Evolutionary conservation across 2,329 filamentous ascomycete species (phyloP).

Genomic region (Pseudogymnoascus sp.): DNA sequence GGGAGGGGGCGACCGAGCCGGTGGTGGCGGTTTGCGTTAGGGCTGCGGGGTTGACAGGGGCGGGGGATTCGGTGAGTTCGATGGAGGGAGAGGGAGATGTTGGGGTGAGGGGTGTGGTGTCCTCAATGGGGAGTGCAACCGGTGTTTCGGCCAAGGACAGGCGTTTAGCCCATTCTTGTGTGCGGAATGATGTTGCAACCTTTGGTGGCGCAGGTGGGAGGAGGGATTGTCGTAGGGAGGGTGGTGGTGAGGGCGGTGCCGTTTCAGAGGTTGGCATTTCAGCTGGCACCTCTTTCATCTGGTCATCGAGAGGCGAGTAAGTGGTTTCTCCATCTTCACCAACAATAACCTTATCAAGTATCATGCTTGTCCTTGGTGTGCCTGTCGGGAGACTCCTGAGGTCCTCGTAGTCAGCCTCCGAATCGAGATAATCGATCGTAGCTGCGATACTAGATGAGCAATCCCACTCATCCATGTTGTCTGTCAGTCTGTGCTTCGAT

Average conservation of each 20-base stretch:
- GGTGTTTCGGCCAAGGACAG: slow-evolving; percentile 68
- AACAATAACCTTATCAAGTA: slow-evolving; percentile 4
- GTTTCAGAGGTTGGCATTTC: slow-evolving; percentile 32
- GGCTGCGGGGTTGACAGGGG: slow-evolving; percentile 16
- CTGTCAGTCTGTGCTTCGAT: slow-evolving; percentile 1
- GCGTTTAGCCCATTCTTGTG: slow-evolving; percentile 95
- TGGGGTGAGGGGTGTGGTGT: neutral
- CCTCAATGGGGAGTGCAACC: neutral
- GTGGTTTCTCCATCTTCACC: neutral
- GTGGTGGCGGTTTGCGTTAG: slow-evolving; percentile 29
- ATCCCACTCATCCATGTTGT: slow-evolving; percentile 19
- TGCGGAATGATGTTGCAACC: slow-evolving; percentile 74
- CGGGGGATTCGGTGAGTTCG: slow-evolving; percentile 20
- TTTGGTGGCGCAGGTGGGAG: slow-evolving; percentile 66
- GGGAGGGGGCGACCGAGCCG: slow-evolving; percentile 36
- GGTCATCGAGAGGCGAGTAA: neutral
- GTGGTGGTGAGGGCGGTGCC: slow-evolving; percentile 33
- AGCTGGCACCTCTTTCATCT: neutral
- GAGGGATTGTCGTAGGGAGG: slow-evolving; percentile 47
- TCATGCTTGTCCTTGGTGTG: slow-evolving; percentile 2
- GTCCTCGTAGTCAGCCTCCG: slow-evolving; percentile 32
- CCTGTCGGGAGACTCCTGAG: slow-evolving; percentile 10
- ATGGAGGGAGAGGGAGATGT: slow-evolving; percentile 13
- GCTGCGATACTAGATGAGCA: slow-evolving; percentile 43
- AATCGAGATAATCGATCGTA: slow-evolving; percentile 46